Conservation (phyloP, 805 yeast species). For the Monosporozyma servazzii region DNA sequence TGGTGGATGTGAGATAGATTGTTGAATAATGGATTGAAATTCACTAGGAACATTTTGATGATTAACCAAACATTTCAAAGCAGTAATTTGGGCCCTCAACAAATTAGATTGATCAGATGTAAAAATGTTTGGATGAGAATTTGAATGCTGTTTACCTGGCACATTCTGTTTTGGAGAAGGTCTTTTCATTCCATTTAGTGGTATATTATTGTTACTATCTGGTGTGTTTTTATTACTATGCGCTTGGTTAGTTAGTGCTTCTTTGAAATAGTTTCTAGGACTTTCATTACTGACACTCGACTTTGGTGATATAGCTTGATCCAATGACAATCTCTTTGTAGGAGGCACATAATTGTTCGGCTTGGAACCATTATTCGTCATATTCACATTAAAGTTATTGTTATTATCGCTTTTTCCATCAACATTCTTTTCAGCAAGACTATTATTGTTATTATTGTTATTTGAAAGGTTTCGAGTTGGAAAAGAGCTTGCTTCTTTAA, state of each 20-base stretch:
- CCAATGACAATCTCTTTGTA: not conserved
- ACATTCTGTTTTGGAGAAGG: slow-evolving; percentile 11
- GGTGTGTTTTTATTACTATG: slow-evolving; percentile 3
- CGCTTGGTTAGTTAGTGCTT: not conserved
- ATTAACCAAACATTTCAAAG: slow-evolving; percentile 26
- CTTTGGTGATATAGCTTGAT: not conserved
- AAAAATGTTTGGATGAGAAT: slow-evolving; percentile 13
- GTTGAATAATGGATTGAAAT: slow-evolving; percentile 22
- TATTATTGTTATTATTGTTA: not conserved
- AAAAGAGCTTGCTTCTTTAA: not conserved
- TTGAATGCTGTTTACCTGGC: slow-evolving; percentile 3
- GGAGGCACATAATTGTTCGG: not conserved
- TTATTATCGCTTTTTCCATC: not conserved
- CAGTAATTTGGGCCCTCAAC: slow-evolving; percentile 29
- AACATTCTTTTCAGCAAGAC: not conserved
- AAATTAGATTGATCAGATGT: slow-evolving; percentile 25
- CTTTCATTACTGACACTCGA: not conserved
- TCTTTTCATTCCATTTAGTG: slow-evolving; percentile 6
- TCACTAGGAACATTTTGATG: slow-evolving; percentile 25
- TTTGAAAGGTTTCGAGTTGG: slow-evolving; percentile 7
- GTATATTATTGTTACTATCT: not conserved
- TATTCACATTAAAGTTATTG: not conserved
- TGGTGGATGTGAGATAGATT: slow-evolving; percentile 27
- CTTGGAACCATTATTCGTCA: not conserved
- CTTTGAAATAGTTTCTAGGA: not conserved